Evolutionary conservation across 2,329 filamentous ascomycete species (phyloP), one percentile per base, ranked within the genome.

Genomic region (Harringtonia lauricola): DNA sequence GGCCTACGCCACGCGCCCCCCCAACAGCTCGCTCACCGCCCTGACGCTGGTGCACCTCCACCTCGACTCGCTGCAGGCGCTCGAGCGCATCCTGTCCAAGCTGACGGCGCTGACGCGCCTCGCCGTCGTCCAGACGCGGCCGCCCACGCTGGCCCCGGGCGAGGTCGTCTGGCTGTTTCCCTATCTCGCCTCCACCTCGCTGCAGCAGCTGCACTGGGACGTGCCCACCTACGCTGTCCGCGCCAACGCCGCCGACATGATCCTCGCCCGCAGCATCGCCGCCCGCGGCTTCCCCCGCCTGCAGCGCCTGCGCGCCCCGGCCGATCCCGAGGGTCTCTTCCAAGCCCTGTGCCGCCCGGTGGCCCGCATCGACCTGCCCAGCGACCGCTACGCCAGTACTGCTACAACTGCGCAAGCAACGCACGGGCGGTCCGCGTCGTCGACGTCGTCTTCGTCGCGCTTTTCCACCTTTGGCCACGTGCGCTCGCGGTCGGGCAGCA

Each of bases 321-420:
- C 76, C 45, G 84, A 89, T 50, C 73, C 81, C 2, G 74, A 84
- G 6, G 84, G 83, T 22, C 52, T 74, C 8, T 76, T 88, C 49
- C 84, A 89, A 60, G 62, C 67, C 2, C 68, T 87, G 1, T 89
- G 84, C 58, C 72, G 70, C 36, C 83, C 83, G 1, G 63, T 70
- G 4, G 72, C 73, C 26, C 67, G 68, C 26, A 64, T 75, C 18
- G 69, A 77, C 34, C 62, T 72, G 19, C 65, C 71, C 1, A 61
- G 60, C 10, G 72, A 78, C 48, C 67, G 67, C 19, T 71, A 68
- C 54, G 51, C 4, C 44, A 45, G 19, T 36, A 3, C n/a, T 13
- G 26, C n/a, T 17, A 14, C 36, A 22, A n/a, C 36, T 21, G 10
- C 36, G 36, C 15, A 5, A 12, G 14, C n/a, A 3, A 21, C 24